A percentile compares a stretch with the other conserved stretches of the same genome.
Evolutionary conservation across 306 rosid species (phyloP).

Genomic region (Vicia villosa): DNA sequence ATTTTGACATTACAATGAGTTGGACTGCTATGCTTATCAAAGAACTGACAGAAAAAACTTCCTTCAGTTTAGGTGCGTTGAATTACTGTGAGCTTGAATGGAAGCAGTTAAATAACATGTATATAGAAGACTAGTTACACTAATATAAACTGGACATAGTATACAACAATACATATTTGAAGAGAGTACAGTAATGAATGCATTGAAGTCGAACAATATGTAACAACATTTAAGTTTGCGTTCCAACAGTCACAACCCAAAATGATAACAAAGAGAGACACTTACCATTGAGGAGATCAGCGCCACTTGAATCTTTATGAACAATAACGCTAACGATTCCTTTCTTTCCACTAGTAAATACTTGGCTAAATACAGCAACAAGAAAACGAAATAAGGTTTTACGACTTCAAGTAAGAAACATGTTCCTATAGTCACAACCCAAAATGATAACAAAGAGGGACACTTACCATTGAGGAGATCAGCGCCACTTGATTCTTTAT

Average conservation of each 20-base stretch:
- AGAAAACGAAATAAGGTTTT: slow-evolving; percentile 30
- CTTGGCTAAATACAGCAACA: slow-evolving; percentile 55
- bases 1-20: neutral
- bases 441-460: too few relatives aligned
- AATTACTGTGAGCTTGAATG: slow-evolving; percentile 5
- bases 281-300: slow-evolving; percentile 63
- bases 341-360: slow-evolving; percentile 80
- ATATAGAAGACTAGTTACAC: slow-evolving; percentile 53
- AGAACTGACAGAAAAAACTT: slow-evolving; percentile 13
- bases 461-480: too few relatives aligned
- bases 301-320: slow-evolving; percentile 83
- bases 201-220: slow-evolving; percentile 54
- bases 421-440: too few relatives aligned
- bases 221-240: too few relatives aligned
- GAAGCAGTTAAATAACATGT: slow-evolving; percentile 37
- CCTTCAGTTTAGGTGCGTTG: slow-evolving; percentile 1
- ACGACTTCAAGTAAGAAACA: slow-evolving; percentile 14
- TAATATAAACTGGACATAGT: slow-evolving; percentile 45
- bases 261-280: too few relatives aligned
- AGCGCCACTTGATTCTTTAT: too few relatives aligned
- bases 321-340: slow-evolving; percentile 58
- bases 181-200: slow-evolving; percentile 47
- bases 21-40: slow-evolving; percentile 18
- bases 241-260: too few relatives aligned
- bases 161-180: slow-evolving; percentile 50